A percentile compares a stretch with the other conserved stretches of the same genome.
Evolutionary conservation across 805 yeast species (phyloP).

Genomic region (Lipomyces anomalus): DNA sequence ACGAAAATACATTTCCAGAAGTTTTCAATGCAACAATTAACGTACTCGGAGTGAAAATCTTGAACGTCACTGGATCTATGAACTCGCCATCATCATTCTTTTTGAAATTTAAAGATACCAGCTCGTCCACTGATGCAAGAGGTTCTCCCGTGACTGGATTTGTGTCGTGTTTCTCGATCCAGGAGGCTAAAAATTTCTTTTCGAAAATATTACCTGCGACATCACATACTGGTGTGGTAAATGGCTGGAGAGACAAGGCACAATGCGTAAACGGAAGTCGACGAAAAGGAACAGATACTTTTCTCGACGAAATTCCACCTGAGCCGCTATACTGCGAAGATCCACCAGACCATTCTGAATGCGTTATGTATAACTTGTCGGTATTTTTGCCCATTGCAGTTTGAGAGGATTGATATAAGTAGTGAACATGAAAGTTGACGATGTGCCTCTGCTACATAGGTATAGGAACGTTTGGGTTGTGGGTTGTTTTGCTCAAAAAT

Average conservation of each 20-base stretch:
- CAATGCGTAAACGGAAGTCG: slow-evolving; percentile 33
- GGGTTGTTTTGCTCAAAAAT: too few relatives aligned
- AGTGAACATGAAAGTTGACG: too few relatives aligned
- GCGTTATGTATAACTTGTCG: slow-evolving; percentile 35
- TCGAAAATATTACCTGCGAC: slow-evolving; percentile 33
- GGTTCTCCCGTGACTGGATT: slow-evolving; percentile 32
- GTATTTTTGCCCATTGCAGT: slow-evolving; percentile 35
- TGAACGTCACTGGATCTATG: slow-evolving; percentile 34
- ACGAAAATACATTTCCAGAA: slow-evolving; percentile 32
- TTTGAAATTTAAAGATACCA: slow-evolving; percentile 27
- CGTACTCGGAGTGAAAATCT: slow-evolving; percentile 28
- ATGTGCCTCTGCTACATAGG: too few relatives aligned
- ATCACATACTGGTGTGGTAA: slow-evolving; percentile 27
- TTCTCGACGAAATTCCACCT: slow-evolving; percentile 24
- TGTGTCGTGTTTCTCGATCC: slow-evolving; percentile 26
- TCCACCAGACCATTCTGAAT: slow-evolving; percentile 32
- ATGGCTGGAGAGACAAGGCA: slow-evolving; percentile 31
- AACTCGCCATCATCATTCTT: slow-evolving; percentile 26
- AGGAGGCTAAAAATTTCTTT: slow-evolving; percentile 28
- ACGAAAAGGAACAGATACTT: slow-evolving; percentile 8
- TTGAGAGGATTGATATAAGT: too few relatives aligned
- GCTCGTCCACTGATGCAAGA: slow-evolving; percentile 17
- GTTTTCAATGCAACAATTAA: slow-evolving; percentile 29
- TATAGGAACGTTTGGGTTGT: too few relatives aligned
- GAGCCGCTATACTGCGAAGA: slow-evolving; percentile 29